Evolutionary conservation across 257 asterid genomes (phyloP).

Genomic region (Plectranthus barbatus): DNA sequence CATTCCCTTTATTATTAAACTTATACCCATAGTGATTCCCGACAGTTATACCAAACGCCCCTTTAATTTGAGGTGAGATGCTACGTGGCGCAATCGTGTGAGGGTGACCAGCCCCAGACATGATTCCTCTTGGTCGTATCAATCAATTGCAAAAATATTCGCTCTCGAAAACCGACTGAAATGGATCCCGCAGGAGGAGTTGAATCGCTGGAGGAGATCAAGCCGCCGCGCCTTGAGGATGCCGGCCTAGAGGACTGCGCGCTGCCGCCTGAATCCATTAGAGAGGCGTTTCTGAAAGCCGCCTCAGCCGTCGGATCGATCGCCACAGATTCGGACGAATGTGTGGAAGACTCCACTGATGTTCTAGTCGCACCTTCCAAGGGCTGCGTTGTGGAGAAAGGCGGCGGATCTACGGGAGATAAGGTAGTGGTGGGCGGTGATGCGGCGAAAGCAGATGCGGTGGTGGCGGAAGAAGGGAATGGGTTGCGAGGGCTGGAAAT

Average conservation of each 20-base stretch:
- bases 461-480: slow-evolving; percentile 31
- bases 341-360: slow-evolving; percentile 51
- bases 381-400: slow-evolving; percentile 46
- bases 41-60: no score
- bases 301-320: slow-evolving; percentile 63
- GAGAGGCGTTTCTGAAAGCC: slow-evolving; percentile 73
- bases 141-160: background rate
- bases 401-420: slow-evolving; percentile 38
- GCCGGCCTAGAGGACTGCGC: slow-evolving; percentile 97
- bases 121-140: background rate
- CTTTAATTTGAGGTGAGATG: no score
- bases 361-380: slow-evolving; percentile 38
- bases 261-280: slow-evolving; percentile 69
- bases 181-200: slow-evolving; percentile 49
- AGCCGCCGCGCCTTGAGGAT: slow-evolving; percentile 78
- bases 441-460: slow-evolving; percentile 19
- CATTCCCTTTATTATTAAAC: no score
- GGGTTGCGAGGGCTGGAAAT: slow-evolving; percentile 58
- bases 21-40: no score
- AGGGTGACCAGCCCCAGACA: no score
- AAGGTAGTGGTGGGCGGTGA: slow-evolving; percentile 32
- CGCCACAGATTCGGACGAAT: slow-evolving; percentile 37
- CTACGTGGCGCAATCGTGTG: no score
- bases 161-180: background rate
- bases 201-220: slow-evolving; percentile 34